Percentiles rank a stretch among this genome's conserved stretches.
These are phyloP conservation scores for Fusarium torreyae DNA, from an alignment of 2,329 filamentous ascomycete species.

Conservation along the genomic window DNA sequence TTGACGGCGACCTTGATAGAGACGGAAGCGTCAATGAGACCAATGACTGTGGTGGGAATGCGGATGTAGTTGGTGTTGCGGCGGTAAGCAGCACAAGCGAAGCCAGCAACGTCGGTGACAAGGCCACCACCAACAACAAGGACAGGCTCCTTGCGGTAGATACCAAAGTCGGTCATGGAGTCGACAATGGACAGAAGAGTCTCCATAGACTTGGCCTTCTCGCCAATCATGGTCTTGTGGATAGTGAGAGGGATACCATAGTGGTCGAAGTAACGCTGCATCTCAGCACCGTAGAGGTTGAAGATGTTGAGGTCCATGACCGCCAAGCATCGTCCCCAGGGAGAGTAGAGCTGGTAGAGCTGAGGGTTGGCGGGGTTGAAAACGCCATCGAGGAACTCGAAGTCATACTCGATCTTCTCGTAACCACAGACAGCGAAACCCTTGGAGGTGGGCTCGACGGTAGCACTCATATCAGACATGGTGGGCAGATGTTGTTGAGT, in stretches of 20 bases:
- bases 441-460: conserved; percentile 72
- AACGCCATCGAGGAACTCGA: conserved; percentile 79
- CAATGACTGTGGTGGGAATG: conserved; percentile 81
- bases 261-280: conserved; percentile 77
- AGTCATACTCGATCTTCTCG: conserved; percentile 84
- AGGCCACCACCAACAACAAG: conserved; percentile 78
- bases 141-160: conserved; percentile 78
- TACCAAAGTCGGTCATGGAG: conserved; percentile 81
- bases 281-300: conserved; percentile 75
- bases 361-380: conserved; percentile 73
- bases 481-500: conserved; percentile 38
- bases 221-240: conserved; percentile 81
- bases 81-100: conserved; percentile 79
- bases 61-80: conserved; percentile 82
- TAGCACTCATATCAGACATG: conserved; percentile 80
- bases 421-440: conserved; percentile 81
- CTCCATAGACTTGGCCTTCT: conserved; percentile 82
- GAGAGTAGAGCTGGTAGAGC: conserved; percentile 75
- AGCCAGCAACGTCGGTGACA: conserved; percentile 81
- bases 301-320: conserved; percentile 81
- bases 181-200: conserved; percentile 79
- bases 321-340: conserved; percentile 76
- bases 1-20: conserved; percentile 86
- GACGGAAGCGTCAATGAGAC: conserved; percentile 81
- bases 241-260: conserved; percentile 74